Percentiles rank a stretch among this genome's conserved stretches.
Conservation (phyloP, 2,329 filamentous ascomycete species). For the Pseudocercospora musae region DNA sequence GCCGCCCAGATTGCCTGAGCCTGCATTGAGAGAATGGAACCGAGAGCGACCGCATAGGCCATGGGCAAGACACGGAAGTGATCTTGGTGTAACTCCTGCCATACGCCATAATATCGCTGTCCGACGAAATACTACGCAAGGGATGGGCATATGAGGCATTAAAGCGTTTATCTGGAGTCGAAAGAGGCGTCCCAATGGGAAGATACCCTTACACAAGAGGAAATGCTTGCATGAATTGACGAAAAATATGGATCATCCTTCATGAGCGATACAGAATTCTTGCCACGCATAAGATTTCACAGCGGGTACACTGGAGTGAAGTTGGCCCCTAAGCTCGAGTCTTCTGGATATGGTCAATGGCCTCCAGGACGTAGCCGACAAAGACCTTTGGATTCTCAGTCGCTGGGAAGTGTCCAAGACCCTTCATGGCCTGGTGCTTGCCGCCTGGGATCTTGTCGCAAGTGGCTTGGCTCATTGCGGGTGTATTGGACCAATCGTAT, state of each 20-base stretch:
- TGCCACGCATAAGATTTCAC: background rate
- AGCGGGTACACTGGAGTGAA: background rate
- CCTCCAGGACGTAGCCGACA: constrained; percentile 34
- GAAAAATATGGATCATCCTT: background rate
- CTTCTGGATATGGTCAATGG: constrained; percentile 35
- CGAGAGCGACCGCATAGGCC: background rate
- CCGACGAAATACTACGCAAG: background rate
- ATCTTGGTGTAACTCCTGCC: background rate
- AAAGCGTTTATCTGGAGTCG: background rate
- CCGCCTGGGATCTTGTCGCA: constrained; percentile 48
- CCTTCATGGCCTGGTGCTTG: constrained; percentile 45
- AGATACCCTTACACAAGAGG: background rate
- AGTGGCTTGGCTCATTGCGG: constrained; percentile 46
- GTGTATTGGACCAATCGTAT: constrained; percentile 50
- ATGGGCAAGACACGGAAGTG: background rate
- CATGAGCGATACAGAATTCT: background rate
- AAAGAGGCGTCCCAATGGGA: background rate
- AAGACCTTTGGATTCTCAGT: constrained; percentile 41
- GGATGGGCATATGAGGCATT: background rate
- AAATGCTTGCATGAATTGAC: background rate
- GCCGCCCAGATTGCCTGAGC: background rate
- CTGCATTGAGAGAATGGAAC: background rate
- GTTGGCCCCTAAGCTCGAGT: constrained; percentile 10
- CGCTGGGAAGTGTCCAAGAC: constrained; percentile 48
- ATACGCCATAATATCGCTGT: background rate